Evolutionary conservation across 2,329 filamentous ascomycete species (phyloP).

Genomic region (Diaporthe helianthi): DNA sequence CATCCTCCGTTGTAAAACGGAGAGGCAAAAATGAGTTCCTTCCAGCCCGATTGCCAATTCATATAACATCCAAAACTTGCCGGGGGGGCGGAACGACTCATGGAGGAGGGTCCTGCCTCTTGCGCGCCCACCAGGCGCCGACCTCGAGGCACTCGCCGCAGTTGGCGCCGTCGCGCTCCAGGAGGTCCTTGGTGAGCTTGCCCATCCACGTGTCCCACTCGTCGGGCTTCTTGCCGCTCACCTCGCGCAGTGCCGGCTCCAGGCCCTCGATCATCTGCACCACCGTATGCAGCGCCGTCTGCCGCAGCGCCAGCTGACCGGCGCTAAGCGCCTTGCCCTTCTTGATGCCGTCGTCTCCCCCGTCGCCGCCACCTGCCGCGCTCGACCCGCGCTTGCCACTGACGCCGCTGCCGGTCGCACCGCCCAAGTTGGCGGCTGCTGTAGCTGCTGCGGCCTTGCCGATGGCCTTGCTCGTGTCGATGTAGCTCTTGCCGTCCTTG

Average conservation of each 20-base stretch:
- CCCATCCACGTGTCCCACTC: conserved; percentile 93
- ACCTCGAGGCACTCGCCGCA: conserved; percentile 87
- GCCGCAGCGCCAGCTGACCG: conserved; percentile 75
- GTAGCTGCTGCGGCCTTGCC: conserved; percentile 44
- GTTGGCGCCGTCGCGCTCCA: conserved; percentile 78
- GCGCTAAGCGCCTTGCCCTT: conserved; percentile 63
- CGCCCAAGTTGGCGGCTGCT: conserved; percentile 34
- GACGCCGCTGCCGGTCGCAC: conserved; percentile 25
- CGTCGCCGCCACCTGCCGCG: conserved; percentile 9
- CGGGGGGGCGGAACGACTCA: too few relatives aligned
- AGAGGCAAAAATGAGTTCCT: too few relatives aligned
- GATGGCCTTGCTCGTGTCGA: conserved; percentile 58
- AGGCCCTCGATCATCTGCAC: conserved; percentile 85
- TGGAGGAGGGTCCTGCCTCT: conserved; percentile 52
- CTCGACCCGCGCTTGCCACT: conserved; percentile 5
- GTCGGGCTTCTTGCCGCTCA: conserved; percentile 84
- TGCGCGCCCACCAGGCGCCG: conserved; percentile 89
- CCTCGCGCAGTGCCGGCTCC: conserved; percentile 81
- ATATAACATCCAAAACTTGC: too few relatives aligned
- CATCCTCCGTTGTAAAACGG: not conserved
- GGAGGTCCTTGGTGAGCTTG: conserved; percentile 83
- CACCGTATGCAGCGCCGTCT: conserved; percentile 81
- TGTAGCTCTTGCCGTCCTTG: conserved; percentile 66
- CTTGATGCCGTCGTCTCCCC: conserved; percentile 37
- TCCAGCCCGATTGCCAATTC: not conserved